A percentile compares a stretch with the other conserved stretches of the same genome.
Conservation (phyloP, 2,329 filamentous ascomycete genomes). For the Coniosporium tulheliwenetii region DNA sequence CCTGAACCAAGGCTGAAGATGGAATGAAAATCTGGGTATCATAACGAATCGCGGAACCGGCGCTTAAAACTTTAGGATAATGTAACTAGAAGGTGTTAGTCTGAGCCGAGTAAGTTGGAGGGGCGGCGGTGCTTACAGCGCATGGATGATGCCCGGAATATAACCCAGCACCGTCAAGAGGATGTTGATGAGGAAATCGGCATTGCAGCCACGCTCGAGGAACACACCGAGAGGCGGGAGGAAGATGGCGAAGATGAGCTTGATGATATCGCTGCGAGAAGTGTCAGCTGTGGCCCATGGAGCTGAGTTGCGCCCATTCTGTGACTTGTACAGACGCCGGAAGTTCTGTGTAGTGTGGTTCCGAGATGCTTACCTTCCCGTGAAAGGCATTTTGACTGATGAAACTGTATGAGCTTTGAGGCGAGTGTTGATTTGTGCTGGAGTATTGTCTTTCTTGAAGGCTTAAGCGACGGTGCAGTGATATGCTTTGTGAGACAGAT, state of each 20-base stretch:
- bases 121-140: conserved; percentile 45
- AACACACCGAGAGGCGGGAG: conserved; percentile 85
- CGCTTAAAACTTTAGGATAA: conserved; percentile 72
- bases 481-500: too few species aligned
- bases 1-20: too few species aligned
- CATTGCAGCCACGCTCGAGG: conserved; percentile 80
- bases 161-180: conserved; percentile 64
- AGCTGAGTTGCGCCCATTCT: conserved; percentile 6
- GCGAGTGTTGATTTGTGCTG: too few species aligned
- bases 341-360: conserved; percentile 1
- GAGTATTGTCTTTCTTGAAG: too few species aligned
- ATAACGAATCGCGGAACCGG: conserved; percentile 7
- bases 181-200: conserved; percentile 85
- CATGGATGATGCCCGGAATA: conserved; percentile 58
- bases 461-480: too few species aligned
- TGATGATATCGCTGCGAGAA: conserved; percentile 50
- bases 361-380: conserved; percentile 33
- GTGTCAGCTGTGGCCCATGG: conserved; percentile 3
- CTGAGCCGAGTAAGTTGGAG: conserved; percentile 1
- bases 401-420: too few species aligned
- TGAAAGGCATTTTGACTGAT: conserved; percentile 40
- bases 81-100: conserved; percentile 39
- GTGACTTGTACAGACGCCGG: conserved; percentile 1
- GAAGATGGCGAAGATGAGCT: conserved; percentile 77
- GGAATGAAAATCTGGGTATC: conserved; percentile 13